Percentiles rank a stretch among this genome's conserved stretches.
These are phyloP conservation scores for Paxillus involutus DNA, from an alignment of 768 basidiomycete species.

Conservation along the genomic window DNA sequence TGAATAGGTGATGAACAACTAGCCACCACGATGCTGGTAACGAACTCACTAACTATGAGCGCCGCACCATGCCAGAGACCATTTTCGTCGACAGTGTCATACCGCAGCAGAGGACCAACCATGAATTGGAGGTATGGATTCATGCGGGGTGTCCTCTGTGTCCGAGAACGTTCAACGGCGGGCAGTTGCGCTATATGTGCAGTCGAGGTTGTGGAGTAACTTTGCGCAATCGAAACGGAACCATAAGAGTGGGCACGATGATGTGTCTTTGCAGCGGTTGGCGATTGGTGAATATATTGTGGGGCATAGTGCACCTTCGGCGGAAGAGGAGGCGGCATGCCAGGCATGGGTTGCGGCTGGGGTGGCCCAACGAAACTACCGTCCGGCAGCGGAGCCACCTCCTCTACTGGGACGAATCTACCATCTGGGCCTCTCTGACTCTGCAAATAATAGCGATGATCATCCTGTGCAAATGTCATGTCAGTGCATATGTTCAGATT, in stretches of 20 bases:
- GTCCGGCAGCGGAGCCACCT: constrained; percentile 62
- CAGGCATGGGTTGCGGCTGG: constrained; percentile 18
- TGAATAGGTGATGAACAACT: not conserved
- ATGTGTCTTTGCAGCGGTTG: constrained; percentile 26
- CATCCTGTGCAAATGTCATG: constrained; percentile 28
- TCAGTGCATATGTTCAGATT: not conserved
- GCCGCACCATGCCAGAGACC: constrained; percentile 88
- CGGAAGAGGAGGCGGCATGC: constrained; percentile 38
- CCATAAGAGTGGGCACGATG: constrained; percentile 21
- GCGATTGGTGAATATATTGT: constrained; percentile 1
- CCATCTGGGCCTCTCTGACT: constrained; percentile 43
- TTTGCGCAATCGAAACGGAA: not conserved
- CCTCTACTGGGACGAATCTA: constrained; percentile 43
- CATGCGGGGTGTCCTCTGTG: constrained; percentile 63
- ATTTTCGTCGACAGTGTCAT: constrained; percentile 80
- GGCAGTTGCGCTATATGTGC: constrained; percentile 44
- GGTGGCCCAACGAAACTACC: constrained; percentile 45
- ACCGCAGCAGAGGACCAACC: constrained; percentile 88
- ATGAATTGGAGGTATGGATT: constrained; percentile 84
- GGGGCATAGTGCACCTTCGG: constrained; percentile 32
- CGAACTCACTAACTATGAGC: constrained; percentile 78
- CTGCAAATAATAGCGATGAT: constrained; percentile 19
- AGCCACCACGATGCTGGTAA: not conserved
- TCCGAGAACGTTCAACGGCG: constrained; percentile 65
- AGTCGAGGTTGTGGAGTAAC: not conserved